A percentile compares a stretch with the other conserved stretches of the same genome.
phyloP scores from a whole-genome alignment of 2,329 filamentous ascomycete species.

The Grosmannia penicillata region DNA sequence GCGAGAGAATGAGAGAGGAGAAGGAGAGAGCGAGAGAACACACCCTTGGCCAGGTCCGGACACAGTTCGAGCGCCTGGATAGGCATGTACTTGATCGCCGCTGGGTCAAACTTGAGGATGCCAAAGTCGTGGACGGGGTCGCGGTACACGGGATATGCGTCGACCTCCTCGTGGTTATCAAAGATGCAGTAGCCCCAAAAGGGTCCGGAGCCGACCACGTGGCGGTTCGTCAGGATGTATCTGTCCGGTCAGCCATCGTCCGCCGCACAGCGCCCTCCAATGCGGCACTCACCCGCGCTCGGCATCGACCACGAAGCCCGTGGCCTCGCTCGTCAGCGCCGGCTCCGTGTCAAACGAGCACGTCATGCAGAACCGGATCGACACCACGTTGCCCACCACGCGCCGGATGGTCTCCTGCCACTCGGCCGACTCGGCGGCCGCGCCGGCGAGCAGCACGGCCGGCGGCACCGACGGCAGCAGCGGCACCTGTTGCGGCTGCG shows the following conservation, averaged over 20 bases:
- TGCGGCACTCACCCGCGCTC: constrained; percentile 65
- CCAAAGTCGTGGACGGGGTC: constrained; percentile 98
- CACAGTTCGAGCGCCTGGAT: constrained; percentile 65
- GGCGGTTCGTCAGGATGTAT: constrained; percentile 76
- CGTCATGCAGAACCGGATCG: constrained; percentile 97
- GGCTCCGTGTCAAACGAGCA: constrained; percentile 96
- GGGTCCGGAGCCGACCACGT: constrained; percentile 87
- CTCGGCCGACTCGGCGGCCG: constrained; percentile 19
- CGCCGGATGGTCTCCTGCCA: constrained; percentile 94
- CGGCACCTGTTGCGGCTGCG: constrained; percentile 1
- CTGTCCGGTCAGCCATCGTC: too few species aligned
- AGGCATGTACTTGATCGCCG: constrained; percentile 94
- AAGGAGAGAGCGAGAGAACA: background rate
- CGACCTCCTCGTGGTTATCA: constrained; percentile 94
- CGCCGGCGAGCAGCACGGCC: constrained; percentile 11
- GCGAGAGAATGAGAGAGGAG: background rate
- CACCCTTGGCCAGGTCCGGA: constrained; percentile 66
- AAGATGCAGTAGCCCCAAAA: constrained; percentile 99
- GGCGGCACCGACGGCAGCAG: constrained; percentile 1
- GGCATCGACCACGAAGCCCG: constrained; percentile 93
- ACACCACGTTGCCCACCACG: constrained; percentile 89
- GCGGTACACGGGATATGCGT: constrained; percentile 91
- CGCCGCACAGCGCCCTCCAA: too few species aligned
- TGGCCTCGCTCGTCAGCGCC: constrained; percentile 87
- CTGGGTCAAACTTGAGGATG: constrained; percentile 89